Evolutionary conservation across 257 asterid species (phyloP).

Genomic region (Ligustrum vulgare): DNA sequence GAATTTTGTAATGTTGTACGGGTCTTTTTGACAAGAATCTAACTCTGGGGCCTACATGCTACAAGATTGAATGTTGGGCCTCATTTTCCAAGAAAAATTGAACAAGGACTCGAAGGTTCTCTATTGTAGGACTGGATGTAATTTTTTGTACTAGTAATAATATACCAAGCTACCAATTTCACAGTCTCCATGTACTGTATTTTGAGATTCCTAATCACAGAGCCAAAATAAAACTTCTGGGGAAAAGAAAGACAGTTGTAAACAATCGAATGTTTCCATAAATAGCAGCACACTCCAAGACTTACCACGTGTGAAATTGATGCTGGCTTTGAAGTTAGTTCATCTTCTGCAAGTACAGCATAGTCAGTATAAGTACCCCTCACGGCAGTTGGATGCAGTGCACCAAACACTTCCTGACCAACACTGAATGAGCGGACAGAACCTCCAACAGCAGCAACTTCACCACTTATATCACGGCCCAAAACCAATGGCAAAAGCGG

Average conservation of each 20-base stretch:
- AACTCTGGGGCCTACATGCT: neutral
- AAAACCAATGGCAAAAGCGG: slow-evolving; percentile 81
- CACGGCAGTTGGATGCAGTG: slow-evolving; percentile 95
- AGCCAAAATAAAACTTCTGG: neutral
- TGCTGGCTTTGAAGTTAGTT: slow-evolving; percentile 75
- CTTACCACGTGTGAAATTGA: slow-evolving; percentile 86
- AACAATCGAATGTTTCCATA: slow-evolving; percentile 3
- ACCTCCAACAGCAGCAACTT: slow-evolving; percentile 79
- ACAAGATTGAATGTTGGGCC: neutral
- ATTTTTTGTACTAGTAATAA: too few species aligned
- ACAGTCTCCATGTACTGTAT: neutral
- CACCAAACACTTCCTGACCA: slow-evolving; percentile 98
- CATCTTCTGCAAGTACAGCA: slow-evolving; percentile 83
- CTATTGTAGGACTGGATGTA: too few species aligned
- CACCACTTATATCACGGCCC: slow-evolving; percentile 99
- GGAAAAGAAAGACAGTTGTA: slow-evolving; percentile 5
- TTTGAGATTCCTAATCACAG: neutral
- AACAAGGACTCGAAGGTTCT: too few species aligned
- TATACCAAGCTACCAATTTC: too few species aligned
- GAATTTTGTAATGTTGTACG: neutral
- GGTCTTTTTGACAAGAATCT: neutral
- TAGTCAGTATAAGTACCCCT: slow-evolving; percentile 97
- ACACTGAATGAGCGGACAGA: slow-evolving; percentile 62
- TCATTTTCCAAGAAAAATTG: neutral
- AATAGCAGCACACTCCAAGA: slow-evolving; percentile 15